Percentiles rank a stretch among this genome's conserved stretches.
These are phyloP conservation scores for Botrytis deweyae DNA, from an alignment of 2,329 filamentous ascomycete genomes.

Conservation along the genomic window DNA sequence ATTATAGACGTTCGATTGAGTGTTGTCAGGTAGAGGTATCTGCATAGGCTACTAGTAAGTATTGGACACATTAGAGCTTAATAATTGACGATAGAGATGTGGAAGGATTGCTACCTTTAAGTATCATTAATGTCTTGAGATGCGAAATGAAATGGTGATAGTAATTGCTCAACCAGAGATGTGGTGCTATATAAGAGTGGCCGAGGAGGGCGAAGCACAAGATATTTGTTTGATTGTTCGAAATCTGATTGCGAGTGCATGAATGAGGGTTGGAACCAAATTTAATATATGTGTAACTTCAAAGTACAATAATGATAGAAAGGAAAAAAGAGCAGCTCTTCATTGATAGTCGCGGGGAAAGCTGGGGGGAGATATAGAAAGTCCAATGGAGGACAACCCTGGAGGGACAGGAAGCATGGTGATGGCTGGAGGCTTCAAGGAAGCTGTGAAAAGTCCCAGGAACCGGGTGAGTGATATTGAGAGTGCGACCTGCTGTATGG, in stretches of 20 bases:
- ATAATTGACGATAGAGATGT: background rate
- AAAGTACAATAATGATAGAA: conserved; percentile 12
- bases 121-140: conserved; percentile 10
- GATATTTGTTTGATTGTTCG: conserved; percentile 14
- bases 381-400: conserved; percentile 17
- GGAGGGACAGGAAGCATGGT: conserved; percentile 11
- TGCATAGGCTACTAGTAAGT: conserved; percentile 22
- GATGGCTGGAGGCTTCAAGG: background rate
- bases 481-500: conserved; percentile 10
- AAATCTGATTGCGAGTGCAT: conserved; percentile 19
- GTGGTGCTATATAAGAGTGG: background rate
- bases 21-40: conserved; percentile 15
- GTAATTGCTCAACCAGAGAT: conserved; percentile 7
- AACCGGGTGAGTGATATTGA: conserved; percentile 21
- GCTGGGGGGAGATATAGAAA: conserved; percentile 20
- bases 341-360: conserved; percentile 15
- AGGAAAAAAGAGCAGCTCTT: conserved; percentile 10
- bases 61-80: conserved; percentile 14
- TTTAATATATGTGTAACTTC: conserved; percentile 14
- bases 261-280: conserved; percentile 14
- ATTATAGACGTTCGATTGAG: conserved; percentile 8
- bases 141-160: background rate
- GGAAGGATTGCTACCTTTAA: conserved; percentile 11
- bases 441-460: conserved; percentile 20
- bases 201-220: conserved; percentile 19